Percentiles rank a stretch among this genome's conserved stretches.
Evolutionary conservation across 176 grass and related monocot species (phyloP).

Genomic region (Bothriochloa decipiens): DNA sequence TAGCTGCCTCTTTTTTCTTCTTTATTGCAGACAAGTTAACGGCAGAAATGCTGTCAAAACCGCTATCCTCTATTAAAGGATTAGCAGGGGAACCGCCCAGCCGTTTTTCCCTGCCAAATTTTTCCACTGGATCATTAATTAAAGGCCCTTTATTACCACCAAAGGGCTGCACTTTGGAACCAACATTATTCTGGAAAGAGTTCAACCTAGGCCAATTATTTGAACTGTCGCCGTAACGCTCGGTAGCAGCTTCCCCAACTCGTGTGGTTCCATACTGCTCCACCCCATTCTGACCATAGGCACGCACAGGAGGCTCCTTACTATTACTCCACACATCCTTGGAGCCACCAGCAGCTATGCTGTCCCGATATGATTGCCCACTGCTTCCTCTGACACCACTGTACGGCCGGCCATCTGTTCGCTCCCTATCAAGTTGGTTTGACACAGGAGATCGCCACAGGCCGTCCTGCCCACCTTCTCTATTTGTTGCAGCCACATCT

Average conservation of each 20-base stretch:
- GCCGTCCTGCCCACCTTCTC: constrained; percentile 47
- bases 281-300: constrained; percentile 48
- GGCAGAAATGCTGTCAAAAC: constrained; percentile 64
- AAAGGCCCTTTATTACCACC: constrained; percentile 57
- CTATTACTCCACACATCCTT: constrained; percentile 64
- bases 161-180: constrained; percentile 57
- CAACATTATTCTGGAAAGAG: constrained; percentile 64
- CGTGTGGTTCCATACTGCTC: constrained; percentile 55
- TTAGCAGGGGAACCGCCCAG: constrained; percentile 43
- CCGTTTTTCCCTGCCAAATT: constrained; percentile 68
- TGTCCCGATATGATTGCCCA: constrained; percentile 42
- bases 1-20: constrained; percentile 79
- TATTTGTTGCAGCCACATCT: constrained; percentile 49
- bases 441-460: constrained; percentile 58
- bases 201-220: constrained; percentile 72
- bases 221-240: constrained; percentile 44
- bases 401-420: constrained; percentile 51
- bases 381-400: constrained; percentile 70
- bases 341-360: constrained; percentile 44
- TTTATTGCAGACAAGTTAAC: constrained; percentile 78
- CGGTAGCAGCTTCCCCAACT: constrained; percentile 27
- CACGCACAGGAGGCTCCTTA: constrained; percentile 32
- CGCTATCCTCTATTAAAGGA: constrained; percentile 64
- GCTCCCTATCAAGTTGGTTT: constrained; percentile 51
- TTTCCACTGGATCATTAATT: constrained; percentile 48